A percentile compares a stretch with the other conserved stretches of the same genome.
phyloP scores from a whole-genome alignment of 495 filamentous ascomycete species.

The Filosporella fistucella region DNA sequence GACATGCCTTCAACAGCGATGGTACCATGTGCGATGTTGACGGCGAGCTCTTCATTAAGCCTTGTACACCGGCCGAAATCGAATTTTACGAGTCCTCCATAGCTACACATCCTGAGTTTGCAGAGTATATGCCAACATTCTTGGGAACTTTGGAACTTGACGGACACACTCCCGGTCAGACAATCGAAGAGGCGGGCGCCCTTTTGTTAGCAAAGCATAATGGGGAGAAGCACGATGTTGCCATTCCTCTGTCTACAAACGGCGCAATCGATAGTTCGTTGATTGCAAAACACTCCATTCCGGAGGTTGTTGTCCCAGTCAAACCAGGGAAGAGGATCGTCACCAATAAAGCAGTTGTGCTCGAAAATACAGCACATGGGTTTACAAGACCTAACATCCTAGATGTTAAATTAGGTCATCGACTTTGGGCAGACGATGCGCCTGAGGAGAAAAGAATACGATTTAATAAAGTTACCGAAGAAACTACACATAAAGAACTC shows the following conservation, averaged over 20 bases:
- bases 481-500: slow-evolving; percentile 75
- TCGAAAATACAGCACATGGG: slow-evolving; percentile 80
- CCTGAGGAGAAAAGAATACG: slow-evolving; percentile 68
- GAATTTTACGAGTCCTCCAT: slow-evolving; percentile 83
- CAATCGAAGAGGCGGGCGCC: slow-evolving; percentile 22
- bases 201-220: slow-evolving; percentile 17
- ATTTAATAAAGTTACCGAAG: slow-evolving; percentile 71
- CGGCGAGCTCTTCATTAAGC: slow-evolving; percentile 89
- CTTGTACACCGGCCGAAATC: slow-evolving; percentile 82
- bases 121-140: slow-evolving; percentile 77
- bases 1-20: slow-evolving; percentile 57
- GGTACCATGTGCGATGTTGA: slow-evolving; percentile 84
- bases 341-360: slow-evolving; percentile 74
- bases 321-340: slow-evolving; percentile 49
- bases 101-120: slow-evolving; percentile 62
- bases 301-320: slow-evolving; percentile 23
- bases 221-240: no score
- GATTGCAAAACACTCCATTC: slow-evolving; percentile 12
- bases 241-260: no score
- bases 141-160: slow-evolving; percentile 67
- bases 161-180: slow-evolving; percentile 7
- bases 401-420: slow-evolving; percentile 85
- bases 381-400: slow-evolving; percentile 89
- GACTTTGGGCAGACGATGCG: slow-evolving; percentile 83
- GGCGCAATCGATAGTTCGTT: no score